Percentiles rank a stretch among this genome's conserved stretches.
Conservation (phyloP, 2,329 filamentous ascomycete genomes). For the Leptographium galeiforme region DNA sequence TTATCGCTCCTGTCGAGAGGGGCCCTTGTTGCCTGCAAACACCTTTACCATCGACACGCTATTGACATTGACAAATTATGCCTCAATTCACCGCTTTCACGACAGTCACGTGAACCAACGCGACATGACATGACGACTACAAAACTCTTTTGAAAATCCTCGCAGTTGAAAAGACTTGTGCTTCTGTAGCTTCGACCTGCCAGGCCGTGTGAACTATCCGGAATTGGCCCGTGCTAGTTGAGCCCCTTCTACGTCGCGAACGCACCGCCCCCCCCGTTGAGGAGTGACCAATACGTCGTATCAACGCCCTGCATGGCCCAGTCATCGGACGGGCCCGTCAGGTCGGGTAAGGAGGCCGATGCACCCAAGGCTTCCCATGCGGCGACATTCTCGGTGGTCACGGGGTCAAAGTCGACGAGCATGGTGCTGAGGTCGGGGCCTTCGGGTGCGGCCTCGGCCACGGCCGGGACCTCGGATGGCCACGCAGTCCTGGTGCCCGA, state of each 20-base stretch:
- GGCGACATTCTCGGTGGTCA: neutral
- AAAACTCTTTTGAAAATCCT: no score
- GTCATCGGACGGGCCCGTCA: slow-evolving; percentile 13
- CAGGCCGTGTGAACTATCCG: no score
- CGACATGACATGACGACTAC: no score
- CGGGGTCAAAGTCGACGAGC: slow-evolving; percentile 11
- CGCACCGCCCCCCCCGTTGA: slow-evolving; percentile 8
- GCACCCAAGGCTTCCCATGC: slow-evolving; percentile 5
- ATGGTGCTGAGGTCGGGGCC: slow-evolving; percentile 9
- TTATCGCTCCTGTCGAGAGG: no score
- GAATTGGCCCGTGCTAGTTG: no score
- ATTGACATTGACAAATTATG: neutral
- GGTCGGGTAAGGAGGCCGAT: slow-evolving; percentile 9
- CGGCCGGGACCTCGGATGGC: neutral
- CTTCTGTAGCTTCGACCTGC: no score
- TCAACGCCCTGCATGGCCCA: slow-evolving; percentile 14
- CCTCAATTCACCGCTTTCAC: neutral
- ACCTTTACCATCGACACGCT: neutral
- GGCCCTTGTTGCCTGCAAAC: no score
- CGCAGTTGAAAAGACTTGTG: no score
- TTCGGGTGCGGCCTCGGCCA: neutral
- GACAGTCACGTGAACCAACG: no score
- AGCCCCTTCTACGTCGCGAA: slow-evolving; percentile 3
- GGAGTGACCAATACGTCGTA: slow-evolving; percentile 14
- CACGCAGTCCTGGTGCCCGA: no score